Base-by-base conservation (phyloP, 208 protist species). In the Trypanosoma rangeli region DNA sequence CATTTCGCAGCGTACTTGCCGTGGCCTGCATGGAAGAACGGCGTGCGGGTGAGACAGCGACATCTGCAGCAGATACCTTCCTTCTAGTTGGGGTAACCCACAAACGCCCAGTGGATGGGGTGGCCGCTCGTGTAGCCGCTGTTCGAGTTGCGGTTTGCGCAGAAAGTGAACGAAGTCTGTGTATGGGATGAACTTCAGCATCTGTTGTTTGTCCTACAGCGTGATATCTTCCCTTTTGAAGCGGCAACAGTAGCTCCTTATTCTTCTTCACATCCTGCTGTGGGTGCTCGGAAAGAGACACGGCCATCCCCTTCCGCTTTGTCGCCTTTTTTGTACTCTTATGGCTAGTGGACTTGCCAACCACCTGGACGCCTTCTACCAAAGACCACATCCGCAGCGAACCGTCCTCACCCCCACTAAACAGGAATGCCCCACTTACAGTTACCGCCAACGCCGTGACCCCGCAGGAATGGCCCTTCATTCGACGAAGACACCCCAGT, bases 321-420 rank as follows among this genome's bases (percentile, higher is more conserved):
- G 7, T 44, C 15, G 20, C 44, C 57, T 39, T 61, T 33, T 74
- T 74, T 64, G 49, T 24, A 5, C 13, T 35, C 37, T 52, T 49
- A 5, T 55, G 29, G 10, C 22, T 44, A 24, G 48, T 33, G 5
- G 58, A 46, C 33, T 29, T 56, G 9, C 70, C 62, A 33, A 69
- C 60, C 22, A 91, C 74, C 71, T 87, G 70, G 5, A 31, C 64
- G 28, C 81, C 81, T 7, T 82, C 78, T 5, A 82, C 29, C 10
- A 86, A 33, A 39, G 79, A 79, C 89, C 89, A 94, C 75, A 89
- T 76, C 31, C 82, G 83, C 18, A 94, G 39, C 18, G 69, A 74
- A 29, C 89, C 89, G 60, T 89, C 86, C 37, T 89, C 84, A n/a
- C 73, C 64, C 18, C 86, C 89, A 60, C 83, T 90, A 69, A 94